phyloP scores from a whole-genome alignment of 2,329 filamentous ascomycete genomes.

The Ceratocystis albifundus region DNA sequence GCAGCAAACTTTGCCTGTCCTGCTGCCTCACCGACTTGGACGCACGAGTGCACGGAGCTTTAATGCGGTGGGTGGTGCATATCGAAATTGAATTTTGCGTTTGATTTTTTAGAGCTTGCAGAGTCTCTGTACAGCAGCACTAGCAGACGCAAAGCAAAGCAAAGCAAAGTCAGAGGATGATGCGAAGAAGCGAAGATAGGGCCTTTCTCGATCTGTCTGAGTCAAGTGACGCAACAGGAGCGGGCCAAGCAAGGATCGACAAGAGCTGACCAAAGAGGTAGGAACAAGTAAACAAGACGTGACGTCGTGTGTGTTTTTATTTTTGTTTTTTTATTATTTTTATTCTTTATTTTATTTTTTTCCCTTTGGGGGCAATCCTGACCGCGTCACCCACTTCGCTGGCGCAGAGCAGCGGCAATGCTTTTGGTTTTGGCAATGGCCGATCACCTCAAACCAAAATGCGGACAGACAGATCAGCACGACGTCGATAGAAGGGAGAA shows the following conservation, averaged over 20 bases:
- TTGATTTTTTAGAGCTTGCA: neutral
- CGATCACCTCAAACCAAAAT: neutral
- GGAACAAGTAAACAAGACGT: neutral
- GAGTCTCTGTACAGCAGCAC: neutral
- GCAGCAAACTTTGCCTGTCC: neutral
- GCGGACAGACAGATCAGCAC: neutral
- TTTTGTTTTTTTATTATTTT: neutral
- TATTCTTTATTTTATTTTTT: no score
- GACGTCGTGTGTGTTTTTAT: neutral
- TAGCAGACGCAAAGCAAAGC: neutral
- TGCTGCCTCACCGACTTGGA: neutral
- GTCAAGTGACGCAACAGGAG: conserved; percentile 2
- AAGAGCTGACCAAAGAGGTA: neutral
- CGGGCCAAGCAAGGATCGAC: neutral
- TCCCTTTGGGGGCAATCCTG: no score
- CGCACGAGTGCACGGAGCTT: neutral
- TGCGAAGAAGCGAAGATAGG: neutral
- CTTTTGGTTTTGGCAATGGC: neutral
- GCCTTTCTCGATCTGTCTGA: neutral
- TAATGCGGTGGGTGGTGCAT: neutral
- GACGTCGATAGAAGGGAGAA: neutral
- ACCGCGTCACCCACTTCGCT: no score
- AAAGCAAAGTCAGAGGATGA: neutral
- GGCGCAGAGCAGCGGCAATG: no score
- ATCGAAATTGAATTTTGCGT: neutral